Evolutionary conservation across 805 yeast species (phyloP), one percentile per base, ranked within the genome.

Genomic region (Wickerhamiella qilinensis): DNA sequence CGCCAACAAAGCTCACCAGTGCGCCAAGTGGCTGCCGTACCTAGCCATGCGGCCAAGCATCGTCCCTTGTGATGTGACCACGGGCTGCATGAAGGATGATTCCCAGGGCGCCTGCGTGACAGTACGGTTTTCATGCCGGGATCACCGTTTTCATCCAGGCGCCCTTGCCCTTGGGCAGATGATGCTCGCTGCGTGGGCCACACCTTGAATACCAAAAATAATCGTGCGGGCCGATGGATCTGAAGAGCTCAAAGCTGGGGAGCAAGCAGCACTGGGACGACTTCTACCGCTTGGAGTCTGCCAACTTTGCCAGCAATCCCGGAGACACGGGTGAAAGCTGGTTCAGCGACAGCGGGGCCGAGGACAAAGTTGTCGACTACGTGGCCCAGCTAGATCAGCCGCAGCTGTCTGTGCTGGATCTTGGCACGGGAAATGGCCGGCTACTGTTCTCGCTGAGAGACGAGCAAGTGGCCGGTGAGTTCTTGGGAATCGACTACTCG

Each of bases 361-460:
- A 88, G 53, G 67, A 65, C 42, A 78, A 75, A 53, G 78, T 91
- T 74, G 67, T 80, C n/a, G 72, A 73, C 36, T 86, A 78, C 50
- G 55, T 88, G 5, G 59, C 65, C 15, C 72, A 72, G 3, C 11
- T 22, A 22, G 25, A 11, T 6, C 25, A 22, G 25, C 68, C 75
- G 46, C 30, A 24, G 4, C 29, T 31, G 4, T 57, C 59, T 1
- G 65, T 86, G 36, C 58, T 81, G 17, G 98, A 88, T 57, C 62
- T 91, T 29, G 99, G 99, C 1, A 86, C 98, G 0, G 99, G 98
- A 1, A 91, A 91, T 57, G 98, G 98, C 0, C 95, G 84, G 53
- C 60, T 91, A 20, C 54, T 91, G 21, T 81, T 88, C 48, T 70
- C 77, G 40, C 54, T 91, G 24, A 75, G 79, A 37, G 83, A 79